Percentiles rank a stretch among this genome's conserved stretches.
These are phyloP conservation scores for Colletotrichum tabaci DNA, from an alignment of 2,329 filamentous ascomycete species.

Conservation along the genomic window DNA sequence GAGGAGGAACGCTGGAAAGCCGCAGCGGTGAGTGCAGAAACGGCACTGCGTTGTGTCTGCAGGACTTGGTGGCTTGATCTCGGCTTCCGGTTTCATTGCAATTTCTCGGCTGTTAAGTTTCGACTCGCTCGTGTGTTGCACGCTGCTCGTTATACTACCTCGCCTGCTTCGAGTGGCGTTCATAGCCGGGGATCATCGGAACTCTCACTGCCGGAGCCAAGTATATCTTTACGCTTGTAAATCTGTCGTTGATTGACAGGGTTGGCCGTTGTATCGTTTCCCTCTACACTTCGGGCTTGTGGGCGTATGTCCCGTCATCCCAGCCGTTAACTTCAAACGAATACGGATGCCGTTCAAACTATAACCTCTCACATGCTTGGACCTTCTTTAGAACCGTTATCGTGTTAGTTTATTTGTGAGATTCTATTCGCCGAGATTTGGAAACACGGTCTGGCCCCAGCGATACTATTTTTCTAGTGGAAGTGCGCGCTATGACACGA, in stretches of 20 bases:
- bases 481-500: constrained; percentile 64
- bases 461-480: constrained; percentile 62
- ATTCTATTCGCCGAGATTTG: constrained; percentile 62
- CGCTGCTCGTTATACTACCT: constrained; percentile 63
- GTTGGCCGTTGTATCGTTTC: constrained; percentile 62
- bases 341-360: constrained; percentile 57
- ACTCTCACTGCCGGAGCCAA: constrained; percentile 61
- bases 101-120: constrained; percentile 67
- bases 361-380: constrained; percentile 53
- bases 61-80: constrained; percentile 62
- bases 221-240: constrained; percentile 65
- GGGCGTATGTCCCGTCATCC: constrained; percentile 57
- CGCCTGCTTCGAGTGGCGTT: constrained; percentile 62
- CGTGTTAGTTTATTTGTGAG: constrained; percentile 59
- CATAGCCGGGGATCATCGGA: constrained; percentile 49
- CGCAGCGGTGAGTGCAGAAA: constrained; percentile 58
- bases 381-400: constrained; percentile 53
- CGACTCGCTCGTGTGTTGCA: constrained; percentile 68
- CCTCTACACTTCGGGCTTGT: constrained; percentile 61
- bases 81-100: constrained; percentile 67
- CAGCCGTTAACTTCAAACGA: constrained; percentile 61
- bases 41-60: constrained; percentile 60
- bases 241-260: constrained; percentile 61
- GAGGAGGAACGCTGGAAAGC: constrained; percentile 56
- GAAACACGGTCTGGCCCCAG: constrained; percentile 64